Percentiles rank a stretch among this genome's conserved stretches.
These are phyloP conservation scores for Thuidium tamariscinum DNA, from an alignment of 225 moss, liverwort and hornwort genomes.

Conservation along the genomic window DNA sequence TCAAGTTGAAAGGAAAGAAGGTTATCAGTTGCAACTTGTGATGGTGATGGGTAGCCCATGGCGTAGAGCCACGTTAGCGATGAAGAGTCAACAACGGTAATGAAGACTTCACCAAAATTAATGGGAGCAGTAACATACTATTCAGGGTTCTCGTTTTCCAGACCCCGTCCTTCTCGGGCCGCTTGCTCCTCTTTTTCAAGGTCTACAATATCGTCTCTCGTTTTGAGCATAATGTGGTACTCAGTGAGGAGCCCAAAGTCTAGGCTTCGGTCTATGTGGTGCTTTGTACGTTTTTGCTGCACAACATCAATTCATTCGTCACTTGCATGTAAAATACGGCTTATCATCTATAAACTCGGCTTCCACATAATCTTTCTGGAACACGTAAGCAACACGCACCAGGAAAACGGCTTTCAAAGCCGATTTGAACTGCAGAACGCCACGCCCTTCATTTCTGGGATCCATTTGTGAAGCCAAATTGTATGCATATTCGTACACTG, in stretches of 20 bases:
- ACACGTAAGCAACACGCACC: slow-evolving; percentile 11
- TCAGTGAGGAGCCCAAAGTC: slow-evolving; percentile 25
- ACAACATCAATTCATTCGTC: background rate
- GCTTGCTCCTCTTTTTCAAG: slow-evolving; percentile 28
- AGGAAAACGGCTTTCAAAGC: slow-evolving; percentile 40
- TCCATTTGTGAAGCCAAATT: slow-evolving; percentile 40
- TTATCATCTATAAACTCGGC: background rate
- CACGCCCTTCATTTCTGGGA: slow-evolving; percentile 38
- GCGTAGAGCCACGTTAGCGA: no score
- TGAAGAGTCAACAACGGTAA: no score
- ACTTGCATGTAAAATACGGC: background rate
- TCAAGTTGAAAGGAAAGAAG: no score
- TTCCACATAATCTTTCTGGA: background rate
- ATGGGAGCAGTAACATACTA: slow-evolving; percentile 16
- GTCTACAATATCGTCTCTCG: slow-evolving; percentile 15
- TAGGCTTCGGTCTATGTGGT: slow-evolving; percentile 28
- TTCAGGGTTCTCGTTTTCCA: slow-evolving; percentile 23
- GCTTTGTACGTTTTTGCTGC: slow-evolving; percentile 35
- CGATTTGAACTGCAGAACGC: slow-evolving; percentile 51
- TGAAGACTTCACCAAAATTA: background rate
- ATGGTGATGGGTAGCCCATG: no score
- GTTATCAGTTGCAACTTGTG: no score
- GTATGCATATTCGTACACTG: slow-evolving; percentile 56
- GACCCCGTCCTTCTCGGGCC: slow-evolving; percentile 22
- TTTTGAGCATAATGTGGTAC: slow-evolving; percentile 13